A percentile compares a stretch with the other conserved stretches of the same genome.
These are phyloP conservation scores for Pythium rhizo-oryzae DNA, from an alignment of 352 stramenopile species.

Conservation along the genomic window DNA sequence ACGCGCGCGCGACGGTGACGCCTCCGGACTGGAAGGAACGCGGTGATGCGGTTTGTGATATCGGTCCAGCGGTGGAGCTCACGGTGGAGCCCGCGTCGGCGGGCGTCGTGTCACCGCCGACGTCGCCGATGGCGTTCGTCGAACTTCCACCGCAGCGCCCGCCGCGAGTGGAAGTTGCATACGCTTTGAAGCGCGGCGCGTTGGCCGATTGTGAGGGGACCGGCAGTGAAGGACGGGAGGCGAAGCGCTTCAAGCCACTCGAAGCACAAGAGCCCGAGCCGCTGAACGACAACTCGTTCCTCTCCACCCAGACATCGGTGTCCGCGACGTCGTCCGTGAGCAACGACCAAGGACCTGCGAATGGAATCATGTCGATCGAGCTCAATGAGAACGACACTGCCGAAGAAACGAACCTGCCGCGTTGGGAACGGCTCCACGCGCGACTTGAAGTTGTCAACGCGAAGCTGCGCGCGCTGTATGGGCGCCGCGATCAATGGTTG, in stretches of 20 bases:
- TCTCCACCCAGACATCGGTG: constrained; percentile 7
- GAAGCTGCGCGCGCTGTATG: constrained; percentile 6
- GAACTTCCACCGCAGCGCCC: background rate
- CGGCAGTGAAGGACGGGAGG: background rate
- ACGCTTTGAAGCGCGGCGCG: background rate
- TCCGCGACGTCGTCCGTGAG: background rate
- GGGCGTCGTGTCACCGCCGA: constrained; percentile 4
- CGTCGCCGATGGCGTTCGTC: background rate
- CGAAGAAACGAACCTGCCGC: background rate
- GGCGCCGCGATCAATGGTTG: background rate
- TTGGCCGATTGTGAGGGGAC: background rate
- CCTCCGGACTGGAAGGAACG: too few species aligned
- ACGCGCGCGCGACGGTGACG: too few species aligned
- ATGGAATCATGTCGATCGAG: background rate
- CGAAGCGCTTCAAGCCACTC: background rate
- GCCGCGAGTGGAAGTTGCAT: background rate
- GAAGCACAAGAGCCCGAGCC: background rate
- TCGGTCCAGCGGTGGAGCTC: background rate
- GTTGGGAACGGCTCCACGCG: constrained; percentile 20
- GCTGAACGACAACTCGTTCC: background rate
- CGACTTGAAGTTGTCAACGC: constrained; percentile 16
- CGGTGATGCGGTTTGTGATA: background rate
- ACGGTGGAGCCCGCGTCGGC: too few species aligned
- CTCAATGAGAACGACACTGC: background rate
- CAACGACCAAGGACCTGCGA: background rate